Percentiles rank a stretch among this genome's conserved stretches.
Conservation (phyloP, 352 stramenopile species). For the Phytophthora pisi region DNA sequence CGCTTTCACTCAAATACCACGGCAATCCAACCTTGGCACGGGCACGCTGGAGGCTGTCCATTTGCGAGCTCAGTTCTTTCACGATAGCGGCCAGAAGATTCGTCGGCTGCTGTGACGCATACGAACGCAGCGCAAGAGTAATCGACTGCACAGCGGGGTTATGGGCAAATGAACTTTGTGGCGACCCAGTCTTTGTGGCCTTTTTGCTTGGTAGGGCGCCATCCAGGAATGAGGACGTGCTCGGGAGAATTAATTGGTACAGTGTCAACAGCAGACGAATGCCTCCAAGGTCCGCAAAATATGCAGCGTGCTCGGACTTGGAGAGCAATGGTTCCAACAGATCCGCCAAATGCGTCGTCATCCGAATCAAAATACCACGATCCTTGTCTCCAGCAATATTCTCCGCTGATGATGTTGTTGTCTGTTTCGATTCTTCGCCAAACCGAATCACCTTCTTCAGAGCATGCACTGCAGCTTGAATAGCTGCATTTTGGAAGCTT, state of each 20-base stretch:
- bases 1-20: conserved; percentile 51
- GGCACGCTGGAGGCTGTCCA: conserved; percentile 51
- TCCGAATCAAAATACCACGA: conserved; percentile 57
- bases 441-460: conserved; percentile 92
- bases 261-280: conserved; percentile 90
- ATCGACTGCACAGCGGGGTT: conserved; percentile 91
- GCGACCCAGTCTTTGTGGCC: conserved; percentile 4
- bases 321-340: conserved; percentile 95
- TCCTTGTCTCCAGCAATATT: conserved; percentile 26
- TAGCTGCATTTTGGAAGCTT: conserved; percentile 81
- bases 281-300: conserved; percentile 92
- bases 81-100: conserved; percentile 76
- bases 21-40: conserved; percentile 48
- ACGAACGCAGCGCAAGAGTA: conserved; percentile 87
- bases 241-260: conserved; percentile 89
- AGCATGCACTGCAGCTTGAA: conserved; percentile 89
- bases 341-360: conserved; percentile 89
- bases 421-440: conserved; percentile 52
- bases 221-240: conserved; percentile 79
- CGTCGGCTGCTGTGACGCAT: conserved; percentile 88
- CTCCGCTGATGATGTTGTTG: conserved; percentile 5
- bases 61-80: conserved; percentile 59
- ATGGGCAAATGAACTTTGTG: conserved; percentile 56
- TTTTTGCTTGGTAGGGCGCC: conserved; percentile 43
- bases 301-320: conserved; percentile 92